phyloP scores from a whole-genome alignment of 2,329 filamentous ascomycete species.

The Huntiella moniliformis region DNA sequence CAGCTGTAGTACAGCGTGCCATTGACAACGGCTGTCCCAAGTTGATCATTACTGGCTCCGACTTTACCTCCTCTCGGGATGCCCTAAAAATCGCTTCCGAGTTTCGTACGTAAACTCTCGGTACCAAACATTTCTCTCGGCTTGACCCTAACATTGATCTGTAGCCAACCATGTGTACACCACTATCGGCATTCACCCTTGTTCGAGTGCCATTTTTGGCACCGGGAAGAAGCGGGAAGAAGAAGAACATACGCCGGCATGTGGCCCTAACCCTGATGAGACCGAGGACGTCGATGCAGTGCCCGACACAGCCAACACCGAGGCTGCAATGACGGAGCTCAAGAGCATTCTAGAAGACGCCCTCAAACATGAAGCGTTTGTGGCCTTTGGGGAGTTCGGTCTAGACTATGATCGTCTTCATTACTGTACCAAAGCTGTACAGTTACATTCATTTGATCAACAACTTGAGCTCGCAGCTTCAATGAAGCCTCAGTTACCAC shows the following conservation, averaged over 20 bases:
- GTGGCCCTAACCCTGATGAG: constrained; percentile 31
- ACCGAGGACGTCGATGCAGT: constrained; percentile 32
- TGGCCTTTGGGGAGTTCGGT: constrained; percentile 87
- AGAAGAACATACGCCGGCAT: constrained; percentile 30
- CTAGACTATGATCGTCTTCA: constrained; percentile 89
- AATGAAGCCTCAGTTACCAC: constrained; percentile 53
- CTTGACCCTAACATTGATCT: constrained; percentile 8
- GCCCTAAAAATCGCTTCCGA: constrained; percentile 55
- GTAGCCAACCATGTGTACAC: constrained; percentile 66
- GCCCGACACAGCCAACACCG: constrained; percentile 21
- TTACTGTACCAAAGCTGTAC: constrained; percentile 58
- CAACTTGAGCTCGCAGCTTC: constrained; percentile 63
- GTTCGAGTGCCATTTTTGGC: constrained; percentile 64
- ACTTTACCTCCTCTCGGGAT: constrained; percentile 56
- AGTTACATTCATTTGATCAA: constrained; percentile 66
- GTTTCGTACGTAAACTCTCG: constrained; percentile 35
- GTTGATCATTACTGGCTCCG: constrained; percentile 84
- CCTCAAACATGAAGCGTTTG: constrained; percentile 34
- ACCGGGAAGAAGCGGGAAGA: constrained; percentile 26
- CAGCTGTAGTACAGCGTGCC: constrained; percentile 61
- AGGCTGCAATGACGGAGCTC: constrained; percentile 38
- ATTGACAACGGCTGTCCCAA: constrained; percentile 64
- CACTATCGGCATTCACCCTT: constrained; percentile 88
- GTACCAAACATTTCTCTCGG: background rate
- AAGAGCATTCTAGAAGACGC: constrained; percentile 42